These are phyloP conservation scores for Saturnispora halmiae DNA, from an alignment of 805 yeast genomes.

Conservation along the genomic window DNA sequence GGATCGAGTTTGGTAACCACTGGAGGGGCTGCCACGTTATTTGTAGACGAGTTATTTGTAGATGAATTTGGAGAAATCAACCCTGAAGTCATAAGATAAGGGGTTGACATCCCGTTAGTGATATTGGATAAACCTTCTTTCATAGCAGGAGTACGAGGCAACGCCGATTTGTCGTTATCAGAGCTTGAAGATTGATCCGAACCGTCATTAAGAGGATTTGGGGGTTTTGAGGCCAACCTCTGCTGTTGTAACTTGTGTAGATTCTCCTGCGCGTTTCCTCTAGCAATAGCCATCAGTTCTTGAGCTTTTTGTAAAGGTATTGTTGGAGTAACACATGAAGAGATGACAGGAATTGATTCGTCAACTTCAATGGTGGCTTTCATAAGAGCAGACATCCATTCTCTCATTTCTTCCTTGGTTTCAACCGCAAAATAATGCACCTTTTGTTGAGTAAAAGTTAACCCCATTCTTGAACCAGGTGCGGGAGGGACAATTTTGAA, in stretches of 20 bases:
- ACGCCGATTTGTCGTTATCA: not conserved
- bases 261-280: conserved; percentile 58
- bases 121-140: conserved; percentile 1
- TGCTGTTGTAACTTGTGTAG: conserved; percentile 40
- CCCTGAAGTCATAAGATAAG: conserved; percentile 59
- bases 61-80: conserved; percentile 40
- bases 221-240: conserved; percentile 14
- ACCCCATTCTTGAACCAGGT: conserved; percentile 91
- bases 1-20: conserved; percentile 26
- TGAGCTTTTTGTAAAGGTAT: conserved; percentile 82
- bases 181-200: not conserved
- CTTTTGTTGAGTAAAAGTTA: conserved; percentile 92
- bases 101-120: conserved; percentile 52
- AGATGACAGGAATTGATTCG: conserved; percentile 82
- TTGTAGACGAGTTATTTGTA: conserved; percentile 5
- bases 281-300: conserved; percentile 70
- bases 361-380: conserved; percentile 95
- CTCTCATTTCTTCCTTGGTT: conserved; percentile 80
- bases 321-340: conserved; percentile 94
- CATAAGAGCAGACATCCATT: conserved; percentile 91
- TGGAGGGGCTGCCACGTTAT: conserved; percentile 23
- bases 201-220: too few species aligned
- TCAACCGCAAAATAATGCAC: conserved; percentile 96
- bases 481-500: conserved; percentile 94
- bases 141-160: not conserved